Conservation (phyloP, 2,329 filamentous ascomycete genomes). For the Xylariomycetidae sp. region DNA sequence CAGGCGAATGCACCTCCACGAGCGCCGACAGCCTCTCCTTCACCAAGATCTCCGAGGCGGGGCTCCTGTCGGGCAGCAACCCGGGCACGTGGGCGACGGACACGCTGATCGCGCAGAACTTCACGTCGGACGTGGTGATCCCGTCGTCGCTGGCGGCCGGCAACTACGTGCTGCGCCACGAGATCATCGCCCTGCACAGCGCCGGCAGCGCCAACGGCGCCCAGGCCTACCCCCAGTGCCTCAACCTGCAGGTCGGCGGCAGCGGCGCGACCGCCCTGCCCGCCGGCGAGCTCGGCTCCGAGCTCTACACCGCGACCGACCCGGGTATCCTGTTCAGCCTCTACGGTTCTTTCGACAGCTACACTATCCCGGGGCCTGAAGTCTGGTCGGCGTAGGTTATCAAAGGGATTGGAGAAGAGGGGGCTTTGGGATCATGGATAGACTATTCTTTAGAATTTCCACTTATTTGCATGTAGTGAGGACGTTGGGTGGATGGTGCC, state of each 20-base stretch:
- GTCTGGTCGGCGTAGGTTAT: slow-evolving; percentile 7
- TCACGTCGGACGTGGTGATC: slow-evolving; percentile 39
- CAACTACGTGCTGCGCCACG: slow-evolving; percentile 46
- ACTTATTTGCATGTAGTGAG: too few relatives aligned
- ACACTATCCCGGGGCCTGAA: slow-evolving; percentile 21
- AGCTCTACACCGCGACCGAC: slow-evolving; percentile 49
- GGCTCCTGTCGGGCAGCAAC: slow-evolving; percentile 21
- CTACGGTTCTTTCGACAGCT: slow-evolving; percentile 32
- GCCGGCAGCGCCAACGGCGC: slow-evolving; percentile 36
- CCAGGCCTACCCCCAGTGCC: slow-evolving; percentile 47
- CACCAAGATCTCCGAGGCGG: slow-evolving; percentile 23
- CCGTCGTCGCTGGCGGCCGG: slow-evolving; percentile 36
- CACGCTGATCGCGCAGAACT: slow-evolving; percentile 42
- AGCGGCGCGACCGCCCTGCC: slow-evolving; percentile 39
- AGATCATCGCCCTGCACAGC: slow-evolving; percentile 45
- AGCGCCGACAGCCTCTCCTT: slow-evolving; percentile 23
- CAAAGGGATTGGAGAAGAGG: not conserved
- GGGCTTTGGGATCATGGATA: not conserved
- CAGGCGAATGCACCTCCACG: slow-evolving; percentile 26
- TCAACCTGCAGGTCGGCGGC: slow-evolving; percentile 53
- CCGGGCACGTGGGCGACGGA: slow-evolving; percentile 31
- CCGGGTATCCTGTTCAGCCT: slow-evolving; percentile 52
- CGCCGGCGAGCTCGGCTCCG: slow-evolving; percentile 43
- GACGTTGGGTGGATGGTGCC: too few relatives aligned
- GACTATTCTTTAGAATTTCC: too few relatives aligned